These are phyloP conservation scores for Aspergillus biplanus DNA, from an alignment of 495 filamentous ascomycete genomes.

Conservation along the genomic window DNA sequence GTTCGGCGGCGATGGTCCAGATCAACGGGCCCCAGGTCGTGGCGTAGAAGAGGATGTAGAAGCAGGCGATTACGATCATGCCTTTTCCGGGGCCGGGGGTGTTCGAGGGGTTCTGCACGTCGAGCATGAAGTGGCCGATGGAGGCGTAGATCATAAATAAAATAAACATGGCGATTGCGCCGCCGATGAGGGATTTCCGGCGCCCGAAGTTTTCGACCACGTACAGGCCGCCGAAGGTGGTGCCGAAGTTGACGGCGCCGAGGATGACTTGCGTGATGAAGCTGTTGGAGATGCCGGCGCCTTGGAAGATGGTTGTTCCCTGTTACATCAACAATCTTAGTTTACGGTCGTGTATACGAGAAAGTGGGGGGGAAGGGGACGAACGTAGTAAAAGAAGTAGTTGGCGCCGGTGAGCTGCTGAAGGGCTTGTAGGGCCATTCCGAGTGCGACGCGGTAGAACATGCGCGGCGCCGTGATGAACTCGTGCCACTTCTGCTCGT, in stretches of 20 bases:
- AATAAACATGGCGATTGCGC: conserved; percentile 68
- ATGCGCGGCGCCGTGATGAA: conserved; percentile 73
- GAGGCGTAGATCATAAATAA: conserved; percentile 75
- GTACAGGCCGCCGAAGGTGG: conserved; percentile 72
- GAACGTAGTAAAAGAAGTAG: conserved; percentile 80
- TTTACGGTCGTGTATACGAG: neutral
- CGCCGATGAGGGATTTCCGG: conserved; percentile 66
- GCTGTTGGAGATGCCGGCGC: conserved; percentile 68
- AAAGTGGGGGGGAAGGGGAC: conserved; percentile 29
- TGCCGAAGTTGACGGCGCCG: conserved; percentile 71
- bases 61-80: conserved; percentile 74
- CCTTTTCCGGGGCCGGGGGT: conserved; percentile 68
- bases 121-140: conserved; percentile 66
- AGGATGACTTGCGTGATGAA: conserved; percentile 76
- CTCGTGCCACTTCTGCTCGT: conserved; percentile 66
- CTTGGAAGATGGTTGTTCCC: conserved; percentile 72
- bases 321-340: conserved; percentile 40
- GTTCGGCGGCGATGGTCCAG: conserved; percentile 78
- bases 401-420: conserved; percentile 74
- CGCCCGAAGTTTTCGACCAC: conserved; percentile 73
- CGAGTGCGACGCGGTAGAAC: conserved; percentile 70
- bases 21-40: conserved; percentile 84
- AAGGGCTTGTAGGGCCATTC: conserved; percentile 68
- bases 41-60: conserved; percentile 58
- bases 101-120: conserved; percentile 53